A percentile compares a stretch with the other conserved stretches of the same genome.
These are phyloP conservation scores for Paramecium primaurelia DNA, from an alignment of 73 alveolate genomes.

Conservation along the genomic window DNA sequence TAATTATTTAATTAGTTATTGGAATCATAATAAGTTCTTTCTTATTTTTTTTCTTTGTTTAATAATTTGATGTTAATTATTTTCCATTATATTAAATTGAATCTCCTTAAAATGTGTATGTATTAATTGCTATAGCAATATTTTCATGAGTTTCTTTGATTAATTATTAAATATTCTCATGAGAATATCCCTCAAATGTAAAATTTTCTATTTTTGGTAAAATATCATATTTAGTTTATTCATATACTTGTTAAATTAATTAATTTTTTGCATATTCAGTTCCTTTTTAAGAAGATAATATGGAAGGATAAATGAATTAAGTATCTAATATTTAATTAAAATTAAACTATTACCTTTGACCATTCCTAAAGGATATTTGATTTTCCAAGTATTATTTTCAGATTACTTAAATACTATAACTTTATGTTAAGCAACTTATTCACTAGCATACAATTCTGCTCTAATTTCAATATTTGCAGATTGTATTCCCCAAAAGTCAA, in stretches of 20 bases:
- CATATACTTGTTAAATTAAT: not conserved
- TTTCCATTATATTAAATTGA: not conserved
- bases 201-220: not conserved
- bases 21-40: not conserved
- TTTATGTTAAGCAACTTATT: conserved; percentile 6
- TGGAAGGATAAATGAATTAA: not conserved
- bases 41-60: not conserved
- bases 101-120: not conserved
- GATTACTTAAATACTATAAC: not conserved
- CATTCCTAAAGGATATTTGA: conserved; percentile 44
- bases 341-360: not conserved
- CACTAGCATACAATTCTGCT: not conserved
- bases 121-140: not conserved
- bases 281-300: not conserved
- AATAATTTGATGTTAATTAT: not conserved
- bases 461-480: not conserved
- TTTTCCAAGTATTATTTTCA: conserved; percentile 1
- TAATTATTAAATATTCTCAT: conserved; percentile 20
- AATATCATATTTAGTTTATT: not conserved
- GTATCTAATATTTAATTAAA: not conserved
- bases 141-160: not conserved
- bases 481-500: conserved; percentile 20
- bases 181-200: not conserved
- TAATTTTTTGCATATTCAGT: conserved; percentile 36
- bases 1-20: not conserved